Base-by-base conservation (phyloP, 1,284 basidiomycete species). In the Fomitopsis schrenkii region DNA sequence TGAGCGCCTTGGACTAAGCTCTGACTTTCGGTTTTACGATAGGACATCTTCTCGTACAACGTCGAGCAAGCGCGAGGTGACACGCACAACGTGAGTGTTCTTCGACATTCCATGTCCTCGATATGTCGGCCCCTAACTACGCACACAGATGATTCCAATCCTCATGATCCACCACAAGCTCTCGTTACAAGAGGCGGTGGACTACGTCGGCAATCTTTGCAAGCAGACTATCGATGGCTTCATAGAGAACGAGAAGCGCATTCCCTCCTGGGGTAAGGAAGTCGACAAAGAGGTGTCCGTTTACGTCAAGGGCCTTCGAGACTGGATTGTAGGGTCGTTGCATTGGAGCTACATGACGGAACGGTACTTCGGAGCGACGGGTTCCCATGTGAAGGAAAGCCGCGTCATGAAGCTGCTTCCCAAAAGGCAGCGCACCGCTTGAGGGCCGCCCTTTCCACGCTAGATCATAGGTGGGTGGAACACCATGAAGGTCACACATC, bases 31-130 rank as follows among this genome's bases (percentile, higher is more conserved):
- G 46, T n/a, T 14, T 44, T 30, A 42, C 19, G n/a, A 36, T 61
- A 78, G 75, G 75, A 78, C 59, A 71, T 78, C 6, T 77, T 75
- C 65, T 78, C 77, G 9, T 78, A 71, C 64, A 76, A 76, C 52
- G 70, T 73, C 28, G 77, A 78, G 56, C 76, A 77, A 61, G 64
- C 75, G 2, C 71, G 75, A 10, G 75, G 75, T 6, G 76, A 77
- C 59, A 75, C 69, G 4, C 74, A 77, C 64, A 77, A 77, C 62
- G 67, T 69, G 45, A 28, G 68, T 64, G 3, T 14, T 6, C 22
- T 53, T 26, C n/a, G 19, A 19, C 48, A 44, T 1, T 3, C 38
- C 41, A 8, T 17, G 36, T 17, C 14, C 12, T 33, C 14, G 30
- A 30, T 22, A 22, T 33, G 6, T 42, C 3, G 28, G 9, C 35